Percentiles rank a stretch among this genome's conserved stretches.
phyloP scores from a whole-genome alignment of 306 rosid species.

The Rubus idaeus region DNA sequence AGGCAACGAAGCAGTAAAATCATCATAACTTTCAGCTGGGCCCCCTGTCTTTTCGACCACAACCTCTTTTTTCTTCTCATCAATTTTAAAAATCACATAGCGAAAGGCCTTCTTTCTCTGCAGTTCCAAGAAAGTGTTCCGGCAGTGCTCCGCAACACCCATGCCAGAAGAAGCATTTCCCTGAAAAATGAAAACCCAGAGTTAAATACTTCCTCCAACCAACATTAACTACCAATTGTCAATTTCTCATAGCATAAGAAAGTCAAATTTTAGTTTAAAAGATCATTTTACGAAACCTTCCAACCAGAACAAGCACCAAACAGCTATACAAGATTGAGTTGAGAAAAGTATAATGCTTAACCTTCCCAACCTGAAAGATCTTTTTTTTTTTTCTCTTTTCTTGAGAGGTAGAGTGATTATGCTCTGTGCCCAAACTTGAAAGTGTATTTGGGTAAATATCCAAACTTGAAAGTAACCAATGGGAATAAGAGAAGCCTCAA shows the following conservation, averaged over 20 bases:
- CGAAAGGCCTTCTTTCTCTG: slow-evolving; percentile 83
- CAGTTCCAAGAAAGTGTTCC: slow-evolving; percentile 58
- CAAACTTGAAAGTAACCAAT: background rate
- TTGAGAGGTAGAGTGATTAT: background rate
- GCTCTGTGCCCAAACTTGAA: background rate
- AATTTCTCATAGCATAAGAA: background rate
- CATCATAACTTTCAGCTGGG: slow-evolving; percentile 77
- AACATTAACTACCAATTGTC: background rate
- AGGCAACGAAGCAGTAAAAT: slow-evolving; percentile 71
- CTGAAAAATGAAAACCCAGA: slow-evolving; percentile 33
- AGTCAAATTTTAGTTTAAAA: background rate
- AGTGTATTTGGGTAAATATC: background rate
- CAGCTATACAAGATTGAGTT: background rate
- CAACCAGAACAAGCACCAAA: background rate
- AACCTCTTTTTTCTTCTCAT: slow-evolving; percentile 76
- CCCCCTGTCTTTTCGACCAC: slow-evolving; percentile 81
- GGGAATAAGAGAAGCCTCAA: background rate
- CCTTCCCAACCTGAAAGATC: background rate
- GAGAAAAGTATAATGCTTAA: background rate
- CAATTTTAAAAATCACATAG: slow-evolving; percentile 75
- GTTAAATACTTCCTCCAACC: slow-evolving; percentile 5
- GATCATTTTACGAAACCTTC: background rate
- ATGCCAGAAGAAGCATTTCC: slow-evolving; percentile 75
- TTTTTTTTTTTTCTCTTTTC: background rate
- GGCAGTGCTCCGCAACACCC: slow-evolving; percentile 70